Evolutionary conservation across 2,329 filamentous ascomycete genomes (phyloP).

Genomic region (Pseudocercospora cruenta): DNA sequence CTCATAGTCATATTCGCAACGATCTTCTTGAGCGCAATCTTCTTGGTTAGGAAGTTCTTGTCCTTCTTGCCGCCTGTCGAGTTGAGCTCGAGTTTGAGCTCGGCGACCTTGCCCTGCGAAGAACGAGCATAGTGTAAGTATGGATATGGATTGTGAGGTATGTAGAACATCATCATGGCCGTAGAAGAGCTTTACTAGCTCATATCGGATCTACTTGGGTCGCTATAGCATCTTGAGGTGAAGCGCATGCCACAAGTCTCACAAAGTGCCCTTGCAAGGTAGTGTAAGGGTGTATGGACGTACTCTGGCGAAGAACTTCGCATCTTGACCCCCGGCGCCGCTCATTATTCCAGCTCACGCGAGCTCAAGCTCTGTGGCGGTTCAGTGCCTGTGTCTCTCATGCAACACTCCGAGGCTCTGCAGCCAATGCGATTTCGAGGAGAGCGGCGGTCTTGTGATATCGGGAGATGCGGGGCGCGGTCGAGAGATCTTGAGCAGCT

Average conservation of each 20-base stretch:
- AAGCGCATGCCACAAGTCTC: not conserved
- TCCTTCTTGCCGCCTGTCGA: constrained; percentile 89
- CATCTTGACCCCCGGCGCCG: constrained; percentile 77
- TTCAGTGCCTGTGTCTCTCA: constrained; percentile 10
- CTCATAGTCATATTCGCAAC: constrained; percentile 99
- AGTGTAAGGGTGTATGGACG: constrained; percentile 43
- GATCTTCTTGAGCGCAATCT: constrained; percentile 98
- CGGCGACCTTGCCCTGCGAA: constrained; percentile 94
- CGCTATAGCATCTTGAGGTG: not conserved
- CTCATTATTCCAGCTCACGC: constrained; percentile 54
- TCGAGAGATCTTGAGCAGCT: not conserved
- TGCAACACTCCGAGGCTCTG: constrained; percentile 14
- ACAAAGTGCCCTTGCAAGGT: not conserved
- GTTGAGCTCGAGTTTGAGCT: constrained; percentile 84
- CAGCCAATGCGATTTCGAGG: constrained; percentile 18
- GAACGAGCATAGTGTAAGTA: constrained; percentile 20
- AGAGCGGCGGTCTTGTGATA: constrained; percentile 15
- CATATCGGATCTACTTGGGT: not conserved
- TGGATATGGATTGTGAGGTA: constrained; percentile 17
- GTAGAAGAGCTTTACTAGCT: not conserved
- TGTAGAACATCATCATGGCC: constrained; percentile 14
- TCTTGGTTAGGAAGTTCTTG: constrained; percentile 92
- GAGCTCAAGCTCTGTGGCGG: constrained; percentile 8
- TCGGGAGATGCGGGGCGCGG: constrained; percentile 13
- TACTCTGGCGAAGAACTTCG: constrained; percentile 99